Conservation (phyloP, 1,139 yeast species). For the Geotrichum klebahnii region DNA sequence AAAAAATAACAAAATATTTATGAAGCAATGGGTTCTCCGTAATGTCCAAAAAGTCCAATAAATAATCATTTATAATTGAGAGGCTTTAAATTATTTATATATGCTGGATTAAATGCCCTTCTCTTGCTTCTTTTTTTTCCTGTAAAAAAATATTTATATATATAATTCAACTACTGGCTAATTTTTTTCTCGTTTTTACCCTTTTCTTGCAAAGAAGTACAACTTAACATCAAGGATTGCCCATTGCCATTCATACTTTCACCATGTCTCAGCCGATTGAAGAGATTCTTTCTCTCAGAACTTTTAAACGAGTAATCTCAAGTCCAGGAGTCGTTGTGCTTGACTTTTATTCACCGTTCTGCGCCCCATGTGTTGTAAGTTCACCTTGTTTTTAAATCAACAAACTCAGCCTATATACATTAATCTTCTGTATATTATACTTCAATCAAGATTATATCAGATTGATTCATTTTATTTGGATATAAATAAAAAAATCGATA, state of each 20-base stretch:
- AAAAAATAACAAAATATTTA: background rate
- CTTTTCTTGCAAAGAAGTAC: too few relatives aligned
- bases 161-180: too few relatives aligned
- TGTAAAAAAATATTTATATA: too few relatives aligned
- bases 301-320: background rate
- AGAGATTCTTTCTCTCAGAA: background rate
- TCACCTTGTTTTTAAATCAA: background rate
- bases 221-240: too few relatives aligned
- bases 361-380: slow-evolving; percentile 4
- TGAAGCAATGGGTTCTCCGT: background rate
- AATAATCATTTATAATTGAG: too few relatives aligned
- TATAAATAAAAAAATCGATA: too few relatives aligned
- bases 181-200: too few relatives aligned
- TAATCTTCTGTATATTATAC: background rate
- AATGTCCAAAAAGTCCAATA: too few relatives aligned
- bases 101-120: too few relatives aligned
- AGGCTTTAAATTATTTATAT: too few relatives aligned
- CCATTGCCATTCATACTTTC: too few relatives aligned
- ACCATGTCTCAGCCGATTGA: background rate
- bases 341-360: slow-evolving; percentile 3
- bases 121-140: too few relatives aligned
- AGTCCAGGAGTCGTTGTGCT: background rate
- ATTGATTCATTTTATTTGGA: background rate
- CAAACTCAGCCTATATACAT: background rate
- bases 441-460: background rate